Conservation (phyloP, 164 flowering plant species). For the Taxillus chinensis region DNA sequence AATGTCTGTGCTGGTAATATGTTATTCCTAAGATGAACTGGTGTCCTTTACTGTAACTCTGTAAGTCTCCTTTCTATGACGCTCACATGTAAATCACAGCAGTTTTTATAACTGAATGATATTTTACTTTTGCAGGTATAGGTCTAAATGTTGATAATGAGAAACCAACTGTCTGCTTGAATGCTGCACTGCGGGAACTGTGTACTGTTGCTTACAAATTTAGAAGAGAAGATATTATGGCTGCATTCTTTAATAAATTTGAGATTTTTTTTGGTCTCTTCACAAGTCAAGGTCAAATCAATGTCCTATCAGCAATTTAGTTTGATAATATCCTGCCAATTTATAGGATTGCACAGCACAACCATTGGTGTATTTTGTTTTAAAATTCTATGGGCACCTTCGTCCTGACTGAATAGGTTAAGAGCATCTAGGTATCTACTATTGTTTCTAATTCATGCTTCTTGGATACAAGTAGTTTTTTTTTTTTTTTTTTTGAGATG, state of each 20-base stretch:
- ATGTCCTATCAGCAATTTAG: background rate
- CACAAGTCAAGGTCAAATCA: slow-evolving; percentile 42
- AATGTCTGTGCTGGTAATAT: slow-evolving; percentile 76
- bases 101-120: slow-evolving; percentile 3
- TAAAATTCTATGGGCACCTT: too few species aligned
- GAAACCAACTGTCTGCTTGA: slow-evolving; percentile 80
- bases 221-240: slow-evolving; percentile 62
- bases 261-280: slow-evolving; percentile 58
- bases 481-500: too few species aligned
- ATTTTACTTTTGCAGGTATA: slow-evolving; percentile 46
- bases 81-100: background rate
- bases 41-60: too few species aligned
- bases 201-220: slow-evolving; percentile 27
- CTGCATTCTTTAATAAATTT: slow-evolving; percentile 77
- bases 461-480: too few species aligned
- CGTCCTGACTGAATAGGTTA: too few species aligned
- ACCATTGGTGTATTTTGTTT: too few species aligned
- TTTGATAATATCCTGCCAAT: background rate
- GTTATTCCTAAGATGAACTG: background rate
- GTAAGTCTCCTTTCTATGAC: background rate
- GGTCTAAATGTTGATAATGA: slow-evolving; percentile 87
- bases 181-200: slow-evolving; percentile 46
- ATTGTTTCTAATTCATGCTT: too few species aligned
- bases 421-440: too few species aligned
- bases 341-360: background rate